Conservation (phyloP, 2,329 filamentous ascomycete genomes). For the Stromatinia cepivora region DNA sequence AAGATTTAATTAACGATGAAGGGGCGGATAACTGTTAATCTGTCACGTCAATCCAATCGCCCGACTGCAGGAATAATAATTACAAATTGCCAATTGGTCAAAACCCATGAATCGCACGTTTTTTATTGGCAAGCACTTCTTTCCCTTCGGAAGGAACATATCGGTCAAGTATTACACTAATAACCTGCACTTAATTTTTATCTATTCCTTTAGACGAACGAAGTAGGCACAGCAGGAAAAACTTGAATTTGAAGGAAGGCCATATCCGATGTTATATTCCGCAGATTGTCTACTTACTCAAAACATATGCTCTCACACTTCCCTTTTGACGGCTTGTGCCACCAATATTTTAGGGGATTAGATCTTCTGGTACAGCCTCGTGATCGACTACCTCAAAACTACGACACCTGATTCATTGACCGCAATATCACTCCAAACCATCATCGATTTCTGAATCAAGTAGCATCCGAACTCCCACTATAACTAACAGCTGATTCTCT, state of each 20-base stretch:
- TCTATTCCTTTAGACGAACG: background rate
- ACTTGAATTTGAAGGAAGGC: background rate
- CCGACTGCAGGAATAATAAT: constrained; percentile 7
- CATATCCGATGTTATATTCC: background rate
- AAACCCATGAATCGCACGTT: background rate
- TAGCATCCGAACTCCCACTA: no score
- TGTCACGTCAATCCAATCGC: constrained; percentile 10
- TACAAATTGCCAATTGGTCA: background rate
- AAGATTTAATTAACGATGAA: constrained; percentile 15
- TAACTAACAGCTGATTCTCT: no score
- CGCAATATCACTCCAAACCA: background rate
- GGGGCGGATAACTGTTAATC: constrained; percentile 3
- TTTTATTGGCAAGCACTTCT: background rate
- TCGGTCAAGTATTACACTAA: background rate
- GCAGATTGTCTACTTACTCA: no score
- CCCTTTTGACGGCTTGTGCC: background rate
- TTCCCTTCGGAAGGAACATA: background rate
- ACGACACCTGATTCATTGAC: background rate
- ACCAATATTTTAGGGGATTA: background rate
- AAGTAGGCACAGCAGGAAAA: background rate
- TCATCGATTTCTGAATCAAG: no score
- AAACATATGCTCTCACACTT: no score
- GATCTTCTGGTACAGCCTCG: background rate
- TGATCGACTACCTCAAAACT: background rate
- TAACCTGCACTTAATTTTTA: background rate